Evolutionary conservation across 306 rosid genomes (phyloP).

Genomic region (Sphenostylis stenocarpa): DNA sequence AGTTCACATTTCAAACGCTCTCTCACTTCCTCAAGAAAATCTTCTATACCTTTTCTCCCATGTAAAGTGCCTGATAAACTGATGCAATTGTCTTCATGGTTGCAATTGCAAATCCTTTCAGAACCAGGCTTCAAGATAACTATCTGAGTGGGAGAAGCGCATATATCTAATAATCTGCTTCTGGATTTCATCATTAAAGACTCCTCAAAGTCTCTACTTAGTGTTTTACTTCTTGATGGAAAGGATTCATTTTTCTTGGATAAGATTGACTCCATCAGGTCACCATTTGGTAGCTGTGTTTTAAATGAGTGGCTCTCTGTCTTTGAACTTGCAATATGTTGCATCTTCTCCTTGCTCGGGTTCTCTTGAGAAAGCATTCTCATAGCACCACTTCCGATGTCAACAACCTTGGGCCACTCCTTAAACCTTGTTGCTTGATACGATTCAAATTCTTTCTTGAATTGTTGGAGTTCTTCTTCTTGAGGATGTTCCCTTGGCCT

Average conservation of each 20-base stretch:
- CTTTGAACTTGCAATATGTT: constrained; percentile 33
- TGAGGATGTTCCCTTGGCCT: constrained; percentile 78
- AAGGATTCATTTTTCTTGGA: constrained; percentile 34
- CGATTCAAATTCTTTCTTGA: constrained; percentile 83
- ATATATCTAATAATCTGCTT: constrained; percentile 37
- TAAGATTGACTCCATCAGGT: constrained; percentile 37
- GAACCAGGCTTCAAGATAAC: constrained; percentile 80
- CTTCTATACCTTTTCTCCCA: constrained; percentile 61
- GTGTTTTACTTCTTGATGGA: constrained; percentile 54
- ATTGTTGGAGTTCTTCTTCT: constrained; percentile 76
- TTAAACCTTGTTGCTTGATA: constrained; percentile 66
- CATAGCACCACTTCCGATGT: constrained; percentile 37
- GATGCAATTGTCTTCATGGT: constrained; percentile 53
- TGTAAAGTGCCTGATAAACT: constrained; percentile 51
- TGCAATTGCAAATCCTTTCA: constrained; percentile 44
- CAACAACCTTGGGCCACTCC: constrained; percentile 60
- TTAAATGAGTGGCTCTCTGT: constrained; percentile 34
- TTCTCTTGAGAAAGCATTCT: constrained; percentile 46
- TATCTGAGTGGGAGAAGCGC: constrained; percentile 58
- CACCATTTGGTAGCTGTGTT: constrained; percentile 28
- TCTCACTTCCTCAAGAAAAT: constrained; percentile 79
- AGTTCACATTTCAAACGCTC: constrained; percentile 63
- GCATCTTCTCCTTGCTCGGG: constrained; percentile 44
- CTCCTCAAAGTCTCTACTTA: constrained; percentile 63
- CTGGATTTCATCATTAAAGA: constrained; percentile 41